These are phyloP conservation scores for Dioszegia crocea DNA, from an alignment of 768 basidiomycete species.

Conservation along the genomic window DNA sequence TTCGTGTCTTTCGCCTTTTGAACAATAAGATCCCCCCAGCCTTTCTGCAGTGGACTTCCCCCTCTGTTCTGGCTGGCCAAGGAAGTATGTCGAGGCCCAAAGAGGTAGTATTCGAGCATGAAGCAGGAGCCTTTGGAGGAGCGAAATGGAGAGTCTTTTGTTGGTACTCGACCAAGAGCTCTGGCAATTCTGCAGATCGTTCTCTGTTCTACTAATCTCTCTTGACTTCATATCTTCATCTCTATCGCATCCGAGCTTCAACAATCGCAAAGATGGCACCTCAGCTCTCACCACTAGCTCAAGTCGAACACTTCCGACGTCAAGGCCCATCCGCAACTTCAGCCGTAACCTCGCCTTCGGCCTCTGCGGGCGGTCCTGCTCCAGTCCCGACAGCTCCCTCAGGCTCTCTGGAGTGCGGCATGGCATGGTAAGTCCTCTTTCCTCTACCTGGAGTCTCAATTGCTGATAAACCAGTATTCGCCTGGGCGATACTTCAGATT, in stretches of 20 bases:
- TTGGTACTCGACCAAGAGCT: no score
- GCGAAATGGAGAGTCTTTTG: no score
- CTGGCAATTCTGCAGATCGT: no score
- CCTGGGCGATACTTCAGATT: constrained; percentile 1
- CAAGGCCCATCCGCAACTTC: constrained; percentile 1
- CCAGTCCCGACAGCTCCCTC: neutral
- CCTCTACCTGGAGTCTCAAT: neutral
- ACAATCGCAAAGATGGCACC: neutral
- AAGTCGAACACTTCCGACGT: neutral
- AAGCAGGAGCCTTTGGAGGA: no score
- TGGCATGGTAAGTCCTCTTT: neutral
- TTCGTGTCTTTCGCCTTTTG: neutral
- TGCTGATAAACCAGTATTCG: constrained; percentile 1
- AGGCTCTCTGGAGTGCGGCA: neutral
- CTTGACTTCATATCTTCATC: neutral
- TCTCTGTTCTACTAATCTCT: neutral
- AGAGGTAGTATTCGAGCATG: neutral
- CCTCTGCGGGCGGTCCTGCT: neutral
- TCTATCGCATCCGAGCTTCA: neutral
- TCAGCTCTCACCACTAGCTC: neutral
- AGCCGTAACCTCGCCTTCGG: neutral
- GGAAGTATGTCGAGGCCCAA: no score
- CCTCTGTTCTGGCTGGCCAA: no score
- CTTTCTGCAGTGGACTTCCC: no score
- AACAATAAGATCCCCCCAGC: neutral